These are phyloP conservation scores for Cardiospermum halicacabum DNA, from an alignment of 345 rosid genomes.

Conservation along the genomic window DNA sequence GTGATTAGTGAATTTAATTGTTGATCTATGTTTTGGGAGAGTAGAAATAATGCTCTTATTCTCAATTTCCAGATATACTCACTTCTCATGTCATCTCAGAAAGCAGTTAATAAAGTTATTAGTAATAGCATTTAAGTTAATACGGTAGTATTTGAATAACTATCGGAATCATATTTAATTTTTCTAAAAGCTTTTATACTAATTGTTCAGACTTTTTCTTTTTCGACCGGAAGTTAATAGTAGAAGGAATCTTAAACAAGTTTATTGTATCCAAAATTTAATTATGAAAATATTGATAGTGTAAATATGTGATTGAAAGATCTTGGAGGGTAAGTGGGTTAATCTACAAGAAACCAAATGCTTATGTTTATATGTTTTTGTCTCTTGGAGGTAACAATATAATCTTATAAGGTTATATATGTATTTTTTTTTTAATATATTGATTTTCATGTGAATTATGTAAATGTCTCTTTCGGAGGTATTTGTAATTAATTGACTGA, in stretches of 20 bases:
- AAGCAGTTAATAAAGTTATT: too few relatives aligned
- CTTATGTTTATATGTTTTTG: slow-evolving; percentile 19
- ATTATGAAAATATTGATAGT: slow-evolving; percentile 4
- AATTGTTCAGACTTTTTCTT: too few relatives aligned
- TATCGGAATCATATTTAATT: too few relatives aligned
- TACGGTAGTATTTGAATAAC: too few relatives aligned
- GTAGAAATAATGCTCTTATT: too few relatives aligned
- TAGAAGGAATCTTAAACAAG: too few relatives aligned
- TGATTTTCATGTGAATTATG: slow-evolving; percentile 10
- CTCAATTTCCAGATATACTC: too few relatives aligned
- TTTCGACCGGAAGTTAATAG: too few relatives aligned
- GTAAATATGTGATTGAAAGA: slow-evolving; percentile 20
- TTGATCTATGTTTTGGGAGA: slow-evolving; percentile 25
- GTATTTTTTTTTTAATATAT: background rate
- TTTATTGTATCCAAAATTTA: background rate
- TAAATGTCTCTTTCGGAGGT: slow-evolving; percentile 26
- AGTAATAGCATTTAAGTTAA: too few relatives aligned
- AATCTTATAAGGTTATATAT: background rate
- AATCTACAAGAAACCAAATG: slow-evolving; percentile 13
- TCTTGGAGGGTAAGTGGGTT: slow-evolving; percentile 21
- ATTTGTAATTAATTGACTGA: slow-evolving; percentile 21
- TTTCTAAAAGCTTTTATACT: slow-evolving; percentile 20
- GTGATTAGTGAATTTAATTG: slow-evolving; percentile 7
- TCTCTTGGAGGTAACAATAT: slow-evolving; percentile 16
- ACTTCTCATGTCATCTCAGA: too few relatives aligned